Base-by-base conservation (phyloP, 768 basidiomycete genomes). In the Dendrothele bispora region DNA sequence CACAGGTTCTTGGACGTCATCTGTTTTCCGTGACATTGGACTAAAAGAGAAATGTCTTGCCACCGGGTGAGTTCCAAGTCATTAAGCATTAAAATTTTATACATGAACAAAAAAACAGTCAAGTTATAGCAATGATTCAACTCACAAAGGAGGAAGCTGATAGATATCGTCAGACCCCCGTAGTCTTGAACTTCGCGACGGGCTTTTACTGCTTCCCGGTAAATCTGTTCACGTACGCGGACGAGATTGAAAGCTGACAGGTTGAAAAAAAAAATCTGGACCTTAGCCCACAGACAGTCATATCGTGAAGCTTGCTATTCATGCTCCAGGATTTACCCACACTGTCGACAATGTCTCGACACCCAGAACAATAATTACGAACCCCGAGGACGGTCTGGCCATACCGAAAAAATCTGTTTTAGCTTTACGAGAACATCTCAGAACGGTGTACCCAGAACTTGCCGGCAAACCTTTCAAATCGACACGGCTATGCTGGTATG, bases 401-500 rank as follows among this genome's bases (percentile, higher is more conserved):
- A 87, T 98, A 39, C 93, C 95, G 0, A 76, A 67, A 46, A 61
- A 66, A 7, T 74, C 73, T 39, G 62, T 87, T 3, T 59, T 66
- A 29, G 62, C 62, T 44, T 59, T 95, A 45, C 73, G 89, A 32
- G 62, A 61, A 2, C 64, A 72, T 8, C 64, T 95, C 10, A 61
- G 66, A 17, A 60, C 66, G 26, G 69, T 92, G 21, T 94, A 88
- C 66, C 95, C 95, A 21, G 81, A 81, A 41, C 74, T 98, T 37
- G 87, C 82, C 5, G 67, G 80, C 54, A 87, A 83, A 62, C 78
- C 87, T 0, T 88, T 93, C 59, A 61, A 67, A 25, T 71, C 71
- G 6, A 95, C 93, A 10, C 70, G 95, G 50, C 64, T 98, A 53
- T 98, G 95, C 68, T 98, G 95, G 95, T 91, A 60, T 62, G 80